A percentile compares a stretch with the other conserved stretches of the same genome.
Conservation (phyloP, 805 yeast genomes). For the Hagleromyces aurorensis region DNA sequence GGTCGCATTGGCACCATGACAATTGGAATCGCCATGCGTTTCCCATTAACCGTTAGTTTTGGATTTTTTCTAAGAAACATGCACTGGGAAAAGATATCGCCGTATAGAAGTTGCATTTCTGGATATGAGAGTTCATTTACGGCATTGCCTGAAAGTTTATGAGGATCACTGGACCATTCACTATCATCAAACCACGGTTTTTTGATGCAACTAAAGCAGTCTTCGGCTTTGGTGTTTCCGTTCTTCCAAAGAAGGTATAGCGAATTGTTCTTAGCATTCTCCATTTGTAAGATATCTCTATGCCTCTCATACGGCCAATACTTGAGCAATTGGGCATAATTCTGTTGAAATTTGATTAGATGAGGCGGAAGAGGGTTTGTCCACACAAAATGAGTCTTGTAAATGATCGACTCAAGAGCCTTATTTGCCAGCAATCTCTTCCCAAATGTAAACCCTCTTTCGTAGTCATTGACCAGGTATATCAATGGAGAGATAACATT, state of each 20-base stretch:
- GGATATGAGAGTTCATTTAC: conserved; percentile 4
- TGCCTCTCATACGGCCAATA: conserved; percentile 21
- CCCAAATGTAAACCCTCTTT: conserved; percentile 1
- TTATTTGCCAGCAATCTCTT: conserved; percentile 4
- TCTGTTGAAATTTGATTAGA: conserved; percentile 7
- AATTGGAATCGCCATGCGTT: conserved; percentile 14
- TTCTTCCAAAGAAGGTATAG: conserved; percentile 13
- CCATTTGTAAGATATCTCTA: conserved; percentile 10
- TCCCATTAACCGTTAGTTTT: conserved; percentile 13
- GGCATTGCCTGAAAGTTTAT: conserved; percentile 1
- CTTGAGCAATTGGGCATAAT: conserved; percentile 11
- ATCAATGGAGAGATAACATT: conserved; percentile 2
- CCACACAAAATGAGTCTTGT: conserved; percentile 14
- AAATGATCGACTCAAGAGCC: conserved; percentile 13
- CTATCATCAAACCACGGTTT: conserved; percentile 9
- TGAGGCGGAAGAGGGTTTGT: conserved; percentile 11
- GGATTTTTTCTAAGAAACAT: conserved; percentile 14
- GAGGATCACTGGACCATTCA: background rate
- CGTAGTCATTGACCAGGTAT: conserved; percentile 1
- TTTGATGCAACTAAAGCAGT: conserved; percentile 6
- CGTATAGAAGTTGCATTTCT: conserved; percentile 7
- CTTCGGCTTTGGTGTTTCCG: conserved; percentile 6
- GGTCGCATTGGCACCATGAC: conserved; percentile 21
- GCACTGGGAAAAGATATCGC: conserved; percentile 15
- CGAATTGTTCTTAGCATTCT: conserved; percentile 10